Conservation (phyloP, 345 rosid genomes). For the Rhodomyrtus tomentosa region DNA sequence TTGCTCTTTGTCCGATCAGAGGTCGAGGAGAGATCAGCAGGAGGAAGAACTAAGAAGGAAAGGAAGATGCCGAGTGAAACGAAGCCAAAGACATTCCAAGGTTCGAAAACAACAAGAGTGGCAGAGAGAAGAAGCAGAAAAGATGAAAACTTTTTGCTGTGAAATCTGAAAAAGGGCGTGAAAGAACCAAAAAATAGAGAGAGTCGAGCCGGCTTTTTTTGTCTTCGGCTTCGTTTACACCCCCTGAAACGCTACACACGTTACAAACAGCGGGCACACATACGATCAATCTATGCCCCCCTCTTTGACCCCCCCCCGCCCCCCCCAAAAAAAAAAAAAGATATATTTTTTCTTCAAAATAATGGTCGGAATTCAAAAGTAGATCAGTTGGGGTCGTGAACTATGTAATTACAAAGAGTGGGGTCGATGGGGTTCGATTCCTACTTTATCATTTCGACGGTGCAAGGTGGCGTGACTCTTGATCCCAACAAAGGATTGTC, state of each 20-base stretch:
- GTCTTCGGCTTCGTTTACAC: constrained; percentile 16
- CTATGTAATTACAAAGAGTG: background rate
- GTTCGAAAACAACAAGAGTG: background rate
- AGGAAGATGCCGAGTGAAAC: background rate
- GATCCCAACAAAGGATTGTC: background rate
- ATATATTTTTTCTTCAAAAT: background rate
- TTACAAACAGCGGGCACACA: background rate
- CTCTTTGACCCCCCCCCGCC: background rate
- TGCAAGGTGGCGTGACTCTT: background rate
- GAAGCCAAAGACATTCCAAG: background rate
- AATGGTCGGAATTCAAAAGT: background rate
- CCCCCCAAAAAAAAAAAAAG: background rate
- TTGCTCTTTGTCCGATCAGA: background rate
- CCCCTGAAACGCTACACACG: background rate
- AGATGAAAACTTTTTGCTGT: background rate
- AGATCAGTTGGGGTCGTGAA: background rate
- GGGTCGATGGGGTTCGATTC: background rate
- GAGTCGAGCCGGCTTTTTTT: constrained; percentile 8
- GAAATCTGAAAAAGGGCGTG: background rate
- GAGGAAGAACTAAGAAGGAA: background rate
- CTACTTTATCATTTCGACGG: background rate
- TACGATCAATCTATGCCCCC: background rate
- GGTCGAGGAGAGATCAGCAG: background rate
- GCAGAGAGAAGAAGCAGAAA: background rate
- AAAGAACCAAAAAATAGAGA: background rate